Base-by-base conservation (phyloP, 495 filamentous ascomycete genomes). In the Aspergillus mulundensis region DNA sequence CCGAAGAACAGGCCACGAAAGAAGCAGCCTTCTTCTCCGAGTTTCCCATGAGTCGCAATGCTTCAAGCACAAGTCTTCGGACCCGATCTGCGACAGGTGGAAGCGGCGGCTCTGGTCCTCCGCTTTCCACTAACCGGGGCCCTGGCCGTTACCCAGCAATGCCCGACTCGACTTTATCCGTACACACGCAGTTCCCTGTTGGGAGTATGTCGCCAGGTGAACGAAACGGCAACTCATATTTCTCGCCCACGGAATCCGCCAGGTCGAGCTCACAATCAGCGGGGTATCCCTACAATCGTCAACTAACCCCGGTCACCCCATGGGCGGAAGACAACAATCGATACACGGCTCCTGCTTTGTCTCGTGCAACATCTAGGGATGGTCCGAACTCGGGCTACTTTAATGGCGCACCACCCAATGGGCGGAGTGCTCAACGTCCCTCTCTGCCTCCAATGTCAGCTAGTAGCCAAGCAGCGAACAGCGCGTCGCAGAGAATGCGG, bases 161-260 rank as follows among this genome's bases (percentile, higher is more conserved):
- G 59, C 80, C 80, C n/a, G 77, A 84, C 20, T 77, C 83, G 8
- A 71, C 81, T 14, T 74, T 93, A 23, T 87, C 82, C 36, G 69
- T 97, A 8, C 87, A 90, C 59, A 97, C 91, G 2, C 83, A 89
- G 61, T 72, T 80, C 62, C 51, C 72, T 51, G 69, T 68, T 53
- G 71, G 81, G 65, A 65, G 72, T 70, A 59, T 75, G 66, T 77
- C 79, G 52, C 72, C 86, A 23, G 67, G 68, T 43, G 81, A 85
- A 54, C 69, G 77, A 53, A 65, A 72, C 55, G 78, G 79, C 23
- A 84, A 87, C 45, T 96, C 91, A 7, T 97, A 96, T 67, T 98
- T 98, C 68, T 97, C 93, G 0, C 94, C 94, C 10, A 81, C 80
- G 12, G 91, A 97, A 54, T 95, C 90, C 1, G 87, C 87, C 6